A percentile compares a stretch with the other conserved stretches of the same genome.
These are phyloP conservation scores for Lentinula raphanica DNA, from an alignment of 768 basidiomycete genomes.

Conservation along the genomic window DNA sequence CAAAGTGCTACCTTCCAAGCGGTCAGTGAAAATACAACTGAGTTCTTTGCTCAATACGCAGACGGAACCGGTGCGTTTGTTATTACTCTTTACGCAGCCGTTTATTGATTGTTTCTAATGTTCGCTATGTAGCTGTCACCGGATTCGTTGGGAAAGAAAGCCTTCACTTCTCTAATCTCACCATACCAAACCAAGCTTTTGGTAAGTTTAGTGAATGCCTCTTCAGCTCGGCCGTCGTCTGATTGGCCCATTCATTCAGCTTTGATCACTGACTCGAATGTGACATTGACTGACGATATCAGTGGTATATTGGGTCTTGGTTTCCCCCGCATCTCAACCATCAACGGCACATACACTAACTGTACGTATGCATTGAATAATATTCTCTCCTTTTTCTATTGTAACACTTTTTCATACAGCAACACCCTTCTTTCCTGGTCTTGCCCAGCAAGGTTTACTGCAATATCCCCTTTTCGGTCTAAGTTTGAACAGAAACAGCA, in stretches of 20 bases:
- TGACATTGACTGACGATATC: conserved; percentile 54
- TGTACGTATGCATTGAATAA: conserved; percentile 33
- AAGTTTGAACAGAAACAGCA: conserved; percentile 51
- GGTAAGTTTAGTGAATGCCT: conserved; percentile 39
- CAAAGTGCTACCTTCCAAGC: conserved; percentile 58
- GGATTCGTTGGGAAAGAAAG: conserved; percentile 71
- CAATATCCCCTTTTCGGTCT: conserved; percentile 78
- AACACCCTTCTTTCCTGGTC: conserved; percentile 58
- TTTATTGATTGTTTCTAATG: too few relatives aligned
- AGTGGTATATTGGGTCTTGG: conserved; percentile 76
- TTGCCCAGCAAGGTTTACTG: conserved; percentile 59
- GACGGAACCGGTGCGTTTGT: conserved; percentile 59
- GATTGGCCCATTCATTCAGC: conserved; percentile 29
- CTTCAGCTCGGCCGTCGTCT: neutral
- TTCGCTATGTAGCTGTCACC: conserved; percentile 55
- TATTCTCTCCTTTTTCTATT: neutral
- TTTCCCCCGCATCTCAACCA: conserved; percentile 66
- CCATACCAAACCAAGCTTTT: conserved; percentile 56
- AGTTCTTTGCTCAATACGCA: conserved; percentile 56
- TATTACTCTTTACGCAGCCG: too few relatives aligned
- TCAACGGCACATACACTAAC: conserved; percentile 39
- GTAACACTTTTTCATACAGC: conserved; percentile 34
- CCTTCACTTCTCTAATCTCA: conserved; percentile 55
- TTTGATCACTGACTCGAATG: conserved; percentile 55
- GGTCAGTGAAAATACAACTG: conserved; percentile 57